Base-by-base conservation (phyloP, 1,139 yeast genomes). In the Arxiozyma slooffiae region DNA sequence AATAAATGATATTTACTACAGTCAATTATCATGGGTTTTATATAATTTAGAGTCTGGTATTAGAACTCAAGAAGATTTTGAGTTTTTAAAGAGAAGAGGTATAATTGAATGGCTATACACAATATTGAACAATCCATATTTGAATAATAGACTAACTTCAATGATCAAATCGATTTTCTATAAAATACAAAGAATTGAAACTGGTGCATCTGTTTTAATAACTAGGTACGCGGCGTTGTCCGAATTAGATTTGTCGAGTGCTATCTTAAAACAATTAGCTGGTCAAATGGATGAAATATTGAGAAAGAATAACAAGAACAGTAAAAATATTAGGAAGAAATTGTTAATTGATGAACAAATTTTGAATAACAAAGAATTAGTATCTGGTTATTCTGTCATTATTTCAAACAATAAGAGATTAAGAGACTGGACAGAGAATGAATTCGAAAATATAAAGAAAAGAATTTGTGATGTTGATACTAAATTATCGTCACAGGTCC, bases 21-120 rank as follows among this genome's bases (percentile, higher is more conserved):
- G 74, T 49, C 85, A 85, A 56, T 57, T 83, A 4, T 63, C 73
- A 0, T 88, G 96, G n/a, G 67, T 85, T n/a, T 63, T 86, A 47
- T 74, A 73, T 17, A 67, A 69, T 7, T 61, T 87, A 30, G 66
- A 70, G 3, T 55, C 63, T 23, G 81, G 85, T 2, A 62, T 78
- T 2, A 72, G 72, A 9, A 69, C 73, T 7, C 59, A 66, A 4
- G 63, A 65, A 6, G 94, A 86, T 62, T 71, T 85, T 48, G 67
- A 73, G 38, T 61, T 81, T 6, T 64, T 84, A 50, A 71, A 75
- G 55, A 71, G 69, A 49, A 74, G 71, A 47, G 81, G 81, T 2
- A 75, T 82, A 1, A 67, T 86, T 52, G 96, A 88, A 59, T 81
- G 88, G 82, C 61, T 78, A 2, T 60, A 85, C 60, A 81, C 81